phyloP scores from a whole-genome alignment of 2,329 filamentous ascomycete genomes.

The Aspergillus udagawae region DNA sequence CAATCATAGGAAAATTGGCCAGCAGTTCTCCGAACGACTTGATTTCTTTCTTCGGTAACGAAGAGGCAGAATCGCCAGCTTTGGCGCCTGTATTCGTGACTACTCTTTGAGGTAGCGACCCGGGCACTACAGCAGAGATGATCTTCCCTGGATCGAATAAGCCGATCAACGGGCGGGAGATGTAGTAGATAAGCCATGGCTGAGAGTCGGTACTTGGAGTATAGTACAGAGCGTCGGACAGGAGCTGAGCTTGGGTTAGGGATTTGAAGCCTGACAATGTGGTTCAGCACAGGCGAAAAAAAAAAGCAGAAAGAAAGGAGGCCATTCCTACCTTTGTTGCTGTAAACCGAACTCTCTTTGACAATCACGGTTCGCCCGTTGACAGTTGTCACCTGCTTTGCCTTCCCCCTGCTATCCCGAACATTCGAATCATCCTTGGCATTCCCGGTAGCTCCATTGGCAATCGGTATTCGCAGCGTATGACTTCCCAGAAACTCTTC shows the following conservation, averaged over 20 bases:
- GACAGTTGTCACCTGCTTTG: constrained; percentile 86
- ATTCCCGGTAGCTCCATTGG: constrained; percentile 41
- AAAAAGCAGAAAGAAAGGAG: neutral
- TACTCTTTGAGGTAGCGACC: constrained; percentile 34
- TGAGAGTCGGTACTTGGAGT: constrained; percentile 82
- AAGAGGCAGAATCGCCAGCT: constrained; percentile 32
- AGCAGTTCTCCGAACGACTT: constrained; percentile 86
- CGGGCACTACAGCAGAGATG: constrained; percentile 57
- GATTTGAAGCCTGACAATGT: constrained; percentile 72
- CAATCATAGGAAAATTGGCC: constrained; percentile 90
- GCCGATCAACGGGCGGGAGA: constrained; percentile 82
- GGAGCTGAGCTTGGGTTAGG: constrained; percentile 80
- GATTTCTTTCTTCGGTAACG: constrained; percentile 75
- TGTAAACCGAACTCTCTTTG: constrained; percentile 89
- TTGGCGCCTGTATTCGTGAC: constrained; percentile 18
- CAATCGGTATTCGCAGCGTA: constrained; percentile 76
- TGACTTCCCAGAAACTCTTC: constrained; percentile 97
- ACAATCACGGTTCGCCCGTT: constrained; percentile 92
- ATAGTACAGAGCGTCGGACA: constrained; percentile 83
- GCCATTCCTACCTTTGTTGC: constrained; percentile 75
- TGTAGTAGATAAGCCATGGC: constrained; percentile 96
- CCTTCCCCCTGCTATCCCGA: constrained; percentile 85
- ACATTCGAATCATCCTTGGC: constrained; percentile 60
- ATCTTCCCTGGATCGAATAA: constrained; percentile 73
- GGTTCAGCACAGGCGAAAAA: constrained; percentile 13